Conservation (phyloP, 2,329 filamentous ascomycete genomes). For the Beauveria pseudobassiana region DNA sequence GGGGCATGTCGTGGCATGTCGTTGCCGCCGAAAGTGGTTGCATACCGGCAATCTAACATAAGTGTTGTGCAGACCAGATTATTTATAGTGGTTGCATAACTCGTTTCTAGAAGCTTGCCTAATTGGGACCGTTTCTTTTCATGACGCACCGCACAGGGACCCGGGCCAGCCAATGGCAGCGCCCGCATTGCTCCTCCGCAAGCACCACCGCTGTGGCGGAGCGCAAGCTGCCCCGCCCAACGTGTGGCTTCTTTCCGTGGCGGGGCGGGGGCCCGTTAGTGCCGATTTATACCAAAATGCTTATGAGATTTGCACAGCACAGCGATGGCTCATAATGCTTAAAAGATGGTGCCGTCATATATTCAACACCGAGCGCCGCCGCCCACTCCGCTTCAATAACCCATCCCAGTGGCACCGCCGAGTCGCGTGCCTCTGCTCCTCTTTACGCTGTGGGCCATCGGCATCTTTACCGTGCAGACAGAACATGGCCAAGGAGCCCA, state of each 20-base stretch:
- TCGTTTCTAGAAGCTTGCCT: constrained; percentile 8
- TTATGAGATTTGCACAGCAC: constrained; percentile 7
- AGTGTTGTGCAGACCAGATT: neutral
- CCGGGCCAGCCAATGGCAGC: neutral
- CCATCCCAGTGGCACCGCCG: neutral
- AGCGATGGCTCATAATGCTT: neutral
- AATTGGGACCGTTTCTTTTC: neutral
- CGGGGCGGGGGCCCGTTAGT: neutral
- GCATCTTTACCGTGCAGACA: neutral
- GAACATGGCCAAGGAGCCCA: neutral
- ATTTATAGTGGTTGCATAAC: constrained; percentile 11
- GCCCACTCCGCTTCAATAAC: neutral
- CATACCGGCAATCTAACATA: neutral
- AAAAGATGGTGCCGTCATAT: neutral
- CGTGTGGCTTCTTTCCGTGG: constrained; percentile 1
- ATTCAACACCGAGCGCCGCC: neutral
- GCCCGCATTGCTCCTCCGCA: neutral
- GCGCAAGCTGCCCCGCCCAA: neutral
- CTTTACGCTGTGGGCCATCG: neutral
- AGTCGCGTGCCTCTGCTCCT: constrained; percentile 2
- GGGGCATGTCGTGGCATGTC: neutral
- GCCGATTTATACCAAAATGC: constrained; percentile 8
- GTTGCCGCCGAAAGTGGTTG: neutral
- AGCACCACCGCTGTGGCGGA: constrained; percentile 7
- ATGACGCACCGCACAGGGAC: neutral